Base-by-base conservation (phyloP, 768 basidiomycete species). In the Rossbeevera mucosa region DNA sequence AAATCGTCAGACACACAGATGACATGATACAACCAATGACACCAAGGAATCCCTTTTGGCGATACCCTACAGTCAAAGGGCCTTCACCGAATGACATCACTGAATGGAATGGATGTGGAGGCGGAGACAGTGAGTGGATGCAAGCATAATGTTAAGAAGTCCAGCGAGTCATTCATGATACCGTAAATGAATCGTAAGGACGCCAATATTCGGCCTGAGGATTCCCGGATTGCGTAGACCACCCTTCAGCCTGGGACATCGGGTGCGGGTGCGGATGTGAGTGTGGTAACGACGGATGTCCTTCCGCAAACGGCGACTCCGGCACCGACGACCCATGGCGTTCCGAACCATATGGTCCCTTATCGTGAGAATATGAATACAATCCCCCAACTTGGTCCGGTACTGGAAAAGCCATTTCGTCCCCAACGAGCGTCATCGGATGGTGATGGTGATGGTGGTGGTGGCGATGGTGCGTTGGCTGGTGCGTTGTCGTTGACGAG, bases 281-380 rank as follows among this genome's bases (percentile, higher is more conserved):
- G 33, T 36, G 36, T 11, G n/a, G n/a, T 0, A 18, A 16, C 4
- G 36, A n/a, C 5, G 36, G 36, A 18, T 36, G 36, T 18, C 36
- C 36, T 22, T 57, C 62, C 20, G 48, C 33, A 48, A 56, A 68
- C 26, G 60, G 60, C 21, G 59, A 53, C 44, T 56, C 57, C 7
- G 66, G 51, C 1, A 66, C 45, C 6, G 60, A 53, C 2, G 48
- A 36, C 36, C 9, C 11, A 40, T 61, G 59, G 43, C 56, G 66
- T 24, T 67, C 66, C 9, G 66, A 50, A 16, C 42, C 18, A 50
- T 63, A 68, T 50, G 66, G 54, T 4, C 45, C 47, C 48, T 69
- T 67, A 36, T 68, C 63, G 22, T 56, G 59, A 33, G 29, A 43
- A 36, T 58, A 66, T 22, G 33, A 55, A 24, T 57, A 69, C 16